Conservation (phyloP, 371 early-diverging fungal species). For the Mortierella sp. region DNA sequence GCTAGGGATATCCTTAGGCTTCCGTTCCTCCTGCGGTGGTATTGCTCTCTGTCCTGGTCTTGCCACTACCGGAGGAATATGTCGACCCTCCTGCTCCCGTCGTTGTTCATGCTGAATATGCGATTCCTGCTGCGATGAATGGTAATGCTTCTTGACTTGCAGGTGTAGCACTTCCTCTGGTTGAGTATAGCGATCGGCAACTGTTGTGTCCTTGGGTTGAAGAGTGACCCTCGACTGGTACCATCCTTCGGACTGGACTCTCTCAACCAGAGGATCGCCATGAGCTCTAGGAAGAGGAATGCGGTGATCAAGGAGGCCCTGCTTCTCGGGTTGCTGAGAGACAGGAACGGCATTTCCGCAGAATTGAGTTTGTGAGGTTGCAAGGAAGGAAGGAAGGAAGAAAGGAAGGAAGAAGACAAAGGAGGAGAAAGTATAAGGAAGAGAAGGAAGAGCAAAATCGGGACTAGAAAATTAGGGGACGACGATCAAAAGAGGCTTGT, state of each 20-base stretch:
- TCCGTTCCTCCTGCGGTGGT: neutral
- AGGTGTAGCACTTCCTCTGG: neutral
- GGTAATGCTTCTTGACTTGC: constrained; percentile 21
- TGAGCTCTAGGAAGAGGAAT: constrained; percentile 32
- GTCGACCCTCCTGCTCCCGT: neutral
- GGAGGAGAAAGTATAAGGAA: neutral
- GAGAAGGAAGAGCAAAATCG: neutral
- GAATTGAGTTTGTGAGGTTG: neutral
- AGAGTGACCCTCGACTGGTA: neutral
- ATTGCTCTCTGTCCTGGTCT: neutral
- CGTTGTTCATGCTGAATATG: constrained; percentile 7
- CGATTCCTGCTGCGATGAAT: neutral
- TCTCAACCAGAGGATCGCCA: constrained; percentile 38
- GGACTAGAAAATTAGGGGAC: neutral
- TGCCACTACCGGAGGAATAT: neutral
- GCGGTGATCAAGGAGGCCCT: constrained; percentile 28
- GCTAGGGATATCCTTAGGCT: neutral
- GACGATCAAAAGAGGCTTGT: neutral
- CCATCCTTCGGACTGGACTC: constrained; percentile 5
- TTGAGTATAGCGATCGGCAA: neutral
- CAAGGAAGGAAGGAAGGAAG: neutral
- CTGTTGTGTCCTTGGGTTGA: neutral
- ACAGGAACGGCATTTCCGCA: constrained; percentile 41
- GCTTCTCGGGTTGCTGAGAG: constrained; percentile 33
- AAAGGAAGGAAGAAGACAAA: neutral